phyloP scores from a whole-genome alignment of 257 asterid genomes.

The Solanum neorickii region DNA sequence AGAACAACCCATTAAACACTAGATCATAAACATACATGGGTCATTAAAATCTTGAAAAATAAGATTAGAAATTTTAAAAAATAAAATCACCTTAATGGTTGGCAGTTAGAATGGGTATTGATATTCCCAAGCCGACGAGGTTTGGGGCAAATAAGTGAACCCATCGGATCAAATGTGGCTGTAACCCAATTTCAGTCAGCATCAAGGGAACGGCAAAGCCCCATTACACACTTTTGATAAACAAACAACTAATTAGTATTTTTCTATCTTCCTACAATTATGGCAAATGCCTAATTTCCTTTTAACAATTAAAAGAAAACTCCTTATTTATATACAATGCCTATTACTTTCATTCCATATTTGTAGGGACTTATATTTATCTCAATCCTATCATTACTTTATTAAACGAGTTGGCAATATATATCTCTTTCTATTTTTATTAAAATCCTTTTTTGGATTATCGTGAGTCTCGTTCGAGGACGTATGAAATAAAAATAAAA shows the following conservation, averaged over 20 bases:
- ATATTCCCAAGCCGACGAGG: neutral
- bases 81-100: neutral
- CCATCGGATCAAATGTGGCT: neutral
- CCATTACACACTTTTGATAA: neutral
- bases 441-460: too few relatives aligned
- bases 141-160: neutral
- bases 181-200: neutral
- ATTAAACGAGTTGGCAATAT: neutral
- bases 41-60: neutral
- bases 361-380: neutral
- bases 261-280: neutral
- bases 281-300: neutral
- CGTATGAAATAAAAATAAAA: too few relatives aligned
- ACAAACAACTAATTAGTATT: neutral
- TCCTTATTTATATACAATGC: neutral
- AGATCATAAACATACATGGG: neutral
- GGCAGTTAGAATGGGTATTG: neutral
- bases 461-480: neutral
- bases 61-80: neutral
- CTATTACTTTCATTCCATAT: neutral
- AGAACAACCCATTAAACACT: neutral
- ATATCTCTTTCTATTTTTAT: neutral
- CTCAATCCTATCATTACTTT: neutral
- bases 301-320: neutral
- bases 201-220: neutral